phyloP scores from a whole-genome alignment of 495 filamentous ascomycete genomes.

The Penicillium samsonianum region DNA sequence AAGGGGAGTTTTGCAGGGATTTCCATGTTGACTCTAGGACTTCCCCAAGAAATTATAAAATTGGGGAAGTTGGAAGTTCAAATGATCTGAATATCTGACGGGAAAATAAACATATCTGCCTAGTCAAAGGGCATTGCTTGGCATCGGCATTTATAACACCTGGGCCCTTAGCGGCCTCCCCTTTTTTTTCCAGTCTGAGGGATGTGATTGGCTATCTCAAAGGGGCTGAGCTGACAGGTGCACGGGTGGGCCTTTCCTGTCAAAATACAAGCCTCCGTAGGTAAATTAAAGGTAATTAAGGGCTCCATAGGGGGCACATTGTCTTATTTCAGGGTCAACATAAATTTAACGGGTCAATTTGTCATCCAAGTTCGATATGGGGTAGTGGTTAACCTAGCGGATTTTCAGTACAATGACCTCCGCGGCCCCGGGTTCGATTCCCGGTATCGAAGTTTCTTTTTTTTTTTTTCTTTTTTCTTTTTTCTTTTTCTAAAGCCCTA shows the following conservation, averaged over 20 bases:
- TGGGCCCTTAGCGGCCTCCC: background rate
- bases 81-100: background rate
- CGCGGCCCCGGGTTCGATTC: slow-evolving; percentile 6
- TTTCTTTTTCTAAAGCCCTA: too few species aligned
- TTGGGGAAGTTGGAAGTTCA: too few species aligned
- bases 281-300: too few species aligned
- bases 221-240: slow-evolving; percentile 12
- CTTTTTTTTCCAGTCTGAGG: background rate
- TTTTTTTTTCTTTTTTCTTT: background rate
- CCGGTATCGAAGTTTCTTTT: slow-evolving; percentile 4
- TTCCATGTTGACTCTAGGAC: slow-evolving; percentile 29
- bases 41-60: background rate
- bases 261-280: too few species aligned
- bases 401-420: slow-evolving; percentile 2
- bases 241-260: too few species aligned
- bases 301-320: too few species aligned
- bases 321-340: too few species aligned
- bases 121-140: slow-evolving; percentile 2
- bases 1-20: slow-evolving; percentile 51
- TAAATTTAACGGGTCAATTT: background rate
- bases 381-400: slow-evolving; percentile 6
- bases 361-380: background rate
- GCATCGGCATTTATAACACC: background rate
- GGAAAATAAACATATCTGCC: slow-evolving; percentile 5
- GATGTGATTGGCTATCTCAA: slow-evolving; percentile 1